phyloP scores from a whole-genome alignment of 495 filamentous ascomycete species.

The Talaromyces borbonicus region DNA sequence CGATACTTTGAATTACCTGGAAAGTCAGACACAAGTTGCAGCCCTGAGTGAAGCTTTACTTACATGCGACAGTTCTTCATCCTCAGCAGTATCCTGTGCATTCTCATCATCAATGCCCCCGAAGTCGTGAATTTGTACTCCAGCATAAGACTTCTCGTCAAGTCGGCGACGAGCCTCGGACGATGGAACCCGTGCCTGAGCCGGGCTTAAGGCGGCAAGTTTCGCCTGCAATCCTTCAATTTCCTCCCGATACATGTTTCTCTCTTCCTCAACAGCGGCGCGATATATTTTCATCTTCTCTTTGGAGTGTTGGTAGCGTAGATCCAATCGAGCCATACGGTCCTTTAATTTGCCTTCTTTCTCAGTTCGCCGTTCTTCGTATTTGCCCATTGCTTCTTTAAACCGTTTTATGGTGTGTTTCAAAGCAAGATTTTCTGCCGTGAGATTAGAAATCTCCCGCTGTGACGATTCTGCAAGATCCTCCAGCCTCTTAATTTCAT shows the following conservation, averaged over 20 bases:
- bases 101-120: constrained; percentile 8
- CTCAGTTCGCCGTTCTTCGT: constrained; percentile 42
- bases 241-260: constrained; percentile 25
- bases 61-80: constrained; percentile 5
- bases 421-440: constrained; percentile 44
- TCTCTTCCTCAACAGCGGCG: constrained; percentile 27
- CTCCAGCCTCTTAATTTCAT: constrained; percentile 38
- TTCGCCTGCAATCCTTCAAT: constrained; percentile 24
- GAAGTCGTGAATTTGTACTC: constrained; percentile 25
- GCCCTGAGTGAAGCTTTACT: not conserved
- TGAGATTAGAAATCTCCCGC: constrained; percentile 49
- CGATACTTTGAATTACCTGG: constrained; percentile 4
- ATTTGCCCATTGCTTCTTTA: constrained; percentile 44
- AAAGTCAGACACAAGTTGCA: not conserved
- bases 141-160: constrained; percentile 21
- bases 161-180: constrained; percentile 22
- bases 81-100: not conserved
- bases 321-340: constrained; percentile 36
- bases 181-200: constrained; percentile 16
- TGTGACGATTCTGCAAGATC: constrained; percentile 55
- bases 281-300: constrained; percentile 33
- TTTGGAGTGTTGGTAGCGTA: constrained; percentile 36
- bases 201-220: constrained; percentile 19
- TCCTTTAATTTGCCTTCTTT: constrained; percentile 41
- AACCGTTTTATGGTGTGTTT: constrained; percentile 42